Conservation (phyloP, 139 green algal species). For the Micractinium sp. region DNA sequence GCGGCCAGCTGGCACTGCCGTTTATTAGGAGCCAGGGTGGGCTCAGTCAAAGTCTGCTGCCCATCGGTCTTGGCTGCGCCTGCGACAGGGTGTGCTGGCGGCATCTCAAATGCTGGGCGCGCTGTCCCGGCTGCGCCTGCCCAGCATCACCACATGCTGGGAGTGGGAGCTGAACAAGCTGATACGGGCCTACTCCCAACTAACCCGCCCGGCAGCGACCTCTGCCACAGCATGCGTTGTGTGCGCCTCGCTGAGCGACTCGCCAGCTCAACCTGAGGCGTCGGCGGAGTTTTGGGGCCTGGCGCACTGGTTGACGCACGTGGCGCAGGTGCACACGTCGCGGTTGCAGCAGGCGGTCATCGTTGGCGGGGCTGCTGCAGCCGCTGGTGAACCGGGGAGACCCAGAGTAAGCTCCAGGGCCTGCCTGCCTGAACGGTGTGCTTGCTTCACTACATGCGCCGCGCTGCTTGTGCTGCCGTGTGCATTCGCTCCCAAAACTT, state of each 20-base stretch:
- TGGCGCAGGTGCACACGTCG: constrained; percentile 81
- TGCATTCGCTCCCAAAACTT: too few species aligned
- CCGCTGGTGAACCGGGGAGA: constrained; percentile 55
- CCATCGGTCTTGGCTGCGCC: neutral
- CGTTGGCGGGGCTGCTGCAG: constrained; percentile 71
- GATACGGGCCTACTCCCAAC: constrained; percentile 50
- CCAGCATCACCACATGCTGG: constrained; percentile 35
- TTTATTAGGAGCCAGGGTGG: too few species aligned
- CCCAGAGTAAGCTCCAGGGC: neutral
- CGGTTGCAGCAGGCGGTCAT: constrained; percentile 75
- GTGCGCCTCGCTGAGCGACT: constrained; percentile 51
- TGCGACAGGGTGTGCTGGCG: constrained; percentile 26
- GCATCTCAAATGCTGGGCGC: constrained; percentile 43
- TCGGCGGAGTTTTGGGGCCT: constrained; percentile 64
- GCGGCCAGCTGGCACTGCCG: too few species aligned
- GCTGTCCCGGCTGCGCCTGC: constrained; percentile 51
- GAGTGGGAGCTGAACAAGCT: constrained; percentile 56
- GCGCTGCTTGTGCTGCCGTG: too few species aligned
- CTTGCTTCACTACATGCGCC: too few species aligned
- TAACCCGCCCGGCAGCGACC: constrained; percentile 37
- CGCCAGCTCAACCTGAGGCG: constrained; percentile 46
- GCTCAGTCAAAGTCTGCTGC: neutral
- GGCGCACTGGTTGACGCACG: constrained; percentile 73
- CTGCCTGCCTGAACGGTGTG: neutral
- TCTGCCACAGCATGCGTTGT: constrained; percentile 51